Evolutionary conservation across 768 basidiomycete genomes (phyloP), one percentile per base, ranked within the genome.

Genomic region (Boletus rubescentipes): DNA sequence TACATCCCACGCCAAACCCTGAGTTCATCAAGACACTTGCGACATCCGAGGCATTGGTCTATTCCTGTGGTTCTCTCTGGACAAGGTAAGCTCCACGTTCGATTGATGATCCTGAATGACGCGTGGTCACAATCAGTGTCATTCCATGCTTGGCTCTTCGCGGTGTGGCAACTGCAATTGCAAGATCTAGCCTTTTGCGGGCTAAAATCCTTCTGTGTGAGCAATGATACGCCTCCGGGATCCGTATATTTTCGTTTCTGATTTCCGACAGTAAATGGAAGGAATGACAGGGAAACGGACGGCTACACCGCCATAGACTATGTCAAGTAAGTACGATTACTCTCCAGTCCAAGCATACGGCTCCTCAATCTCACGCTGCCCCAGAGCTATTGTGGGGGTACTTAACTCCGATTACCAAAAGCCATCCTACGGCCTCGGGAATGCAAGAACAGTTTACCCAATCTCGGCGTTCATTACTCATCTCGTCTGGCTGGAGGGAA

Each of bases 11-110:
- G 38, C 93, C 94, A 0, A 96, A 95, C 67, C 81, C 85, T 2
- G 90, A 89, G 39, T 92, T 86, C 64, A 65, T 98, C 46, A 70
- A 80, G 12, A 79, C 81, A 47, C 73, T 96, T 10, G 70, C 72
- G 4, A 72, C 77, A 30, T 80, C 80, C 51, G 82, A 89, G 58
- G 74, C 88, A 3, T 74, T 98, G 29, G 84, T 98, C 3, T 97
- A 96, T 67, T 94, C 92, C 4, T 94, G 93, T 65, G 94, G 94
- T 6, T 96, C 93, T 2, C 74, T 98, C 9, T 98, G 92, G 92
- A 98, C 94, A 14, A 93, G 90, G 91, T 86, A 49, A 46, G 77
- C 39, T 44, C 42, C 9, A 29, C 29, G 39, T 61, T 54, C 32
- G 26, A 29, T 55, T 30, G 36, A 29, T 42, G 15, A 20, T 48